Evolutionary conservation across 2,329 filamentous ascomycete genomes (phyloP), one percentile per base, ranked within the genome.

Genomic region (Clarireedia hainanense): DNA sequence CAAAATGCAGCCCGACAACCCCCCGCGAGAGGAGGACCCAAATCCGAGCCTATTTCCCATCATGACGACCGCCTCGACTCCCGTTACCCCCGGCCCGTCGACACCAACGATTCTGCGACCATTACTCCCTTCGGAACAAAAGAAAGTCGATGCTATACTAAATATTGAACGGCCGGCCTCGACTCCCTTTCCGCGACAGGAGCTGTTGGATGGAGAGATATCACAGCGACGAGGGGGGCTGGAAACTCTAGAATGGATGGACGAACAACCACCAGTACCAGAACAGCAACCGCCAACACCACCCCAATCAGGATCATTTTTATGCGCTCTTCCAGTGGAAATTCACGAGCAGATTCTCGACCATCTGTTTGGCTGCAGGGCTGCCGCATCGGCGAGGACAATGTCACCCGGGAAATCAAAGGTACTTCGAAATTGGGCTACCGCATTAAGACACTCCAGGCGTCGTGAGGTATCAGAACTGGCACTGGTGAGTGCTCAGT

Each of bases 291-390:
- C 27, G 7, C 27, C 27, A 30, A 30, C 27, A 30, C 27, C 34
- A 15, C 43, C 45, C 15, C 26, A 54, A 24, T 26, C 34, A n/a
- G 36, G 37, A 14, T 63, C 62, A 15, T 45, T 59, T n/a, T 55
- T 69, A 17, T 60, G 52, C 36, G 56, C 80, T 59, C 72, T 89
- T 1, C 86, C 86, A 1, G 76, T 80, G 55, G 86, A 89, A 68
- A 86, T 90, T 12, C 85, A 88, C 66, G 85, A 88, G 64, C 80
- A 80, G 55, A 84, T 89, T 53, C 73, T 89, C 14, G 86, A 89
- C 67, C 80, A 87, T 61, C 71, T 89, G 2, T 88, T 89, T 63
- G 86, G 85, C 3, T 83, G 85, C 57, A 79, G 83, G 47, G 79
- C 83, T 42, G 84, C 85, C 0, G 75, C 83, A 5, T 75, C 80